These are phyloP conservation scores for Leptodermis oblonga DNA, from an alignment of 257 asterid genomes.

Conservation along the genomic window DNA sequence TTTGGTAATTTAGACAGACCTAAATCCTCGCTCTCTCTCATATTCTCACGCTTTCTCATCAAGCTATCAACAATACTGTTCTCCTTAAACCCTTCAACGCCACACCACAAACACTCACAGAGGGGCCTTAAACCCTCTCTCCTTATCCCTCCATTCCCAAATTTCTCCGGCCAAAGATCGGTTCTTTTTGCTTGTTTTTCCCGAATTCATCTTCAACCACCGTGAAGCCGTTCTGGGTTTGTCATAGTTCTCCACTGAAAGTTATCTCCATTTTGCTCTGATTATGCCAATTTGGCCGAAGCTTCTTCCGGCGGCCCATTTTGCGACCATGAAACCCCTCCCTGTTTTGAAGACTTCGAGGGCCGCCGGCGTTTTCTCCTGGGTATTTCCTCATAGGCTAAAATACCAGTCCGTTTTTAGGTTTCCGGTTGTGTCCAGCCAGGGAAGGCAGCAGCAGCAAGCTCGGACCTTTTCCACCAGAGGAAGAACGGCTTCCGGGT, in stretches of 20 bases:
- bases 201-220: neutral
- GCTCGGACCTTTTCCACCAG: constrained; percentile 18
- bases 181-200: neutral
- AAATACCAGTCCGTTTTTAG: constrained; percentile 29
- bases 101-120: neutral
- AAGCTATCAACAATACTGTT: neutral
- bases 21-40: neutral
- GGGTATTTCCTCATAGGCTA: constrained; percentile 59
- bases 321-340: constrained; percentile 27
- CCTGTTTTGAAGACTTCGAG: constrained; percentile 15
- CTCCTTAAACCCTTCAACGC: constrained; percentile 11
- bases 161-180: neutral
- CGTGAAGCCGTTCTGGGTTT: neutral
- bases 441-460: constrained; percentile 10
- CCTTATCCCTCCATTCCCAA: neutral
- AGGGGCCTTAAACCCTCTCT: constrained; percentile 11
- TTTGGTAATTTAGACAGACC: too few species aligned
- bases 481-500: constrained; percentile 31
- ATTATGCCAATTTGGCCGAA: constrained; percentile 44
- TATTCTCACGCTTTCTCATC: neutral
- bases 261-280: neutral
- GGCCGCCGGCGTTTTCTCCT: constrained; percentile 47
- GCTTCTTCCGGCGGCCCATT: constrained; percentile 27
- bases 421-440: constrained; percentile 24
- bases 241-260: neutral